Evolutionary conservation across 1,284 basidiomycete species (phyloP), one percentile per base, ranked within the genome.

Genomic region (Apiotrichum sp.): DNA sequence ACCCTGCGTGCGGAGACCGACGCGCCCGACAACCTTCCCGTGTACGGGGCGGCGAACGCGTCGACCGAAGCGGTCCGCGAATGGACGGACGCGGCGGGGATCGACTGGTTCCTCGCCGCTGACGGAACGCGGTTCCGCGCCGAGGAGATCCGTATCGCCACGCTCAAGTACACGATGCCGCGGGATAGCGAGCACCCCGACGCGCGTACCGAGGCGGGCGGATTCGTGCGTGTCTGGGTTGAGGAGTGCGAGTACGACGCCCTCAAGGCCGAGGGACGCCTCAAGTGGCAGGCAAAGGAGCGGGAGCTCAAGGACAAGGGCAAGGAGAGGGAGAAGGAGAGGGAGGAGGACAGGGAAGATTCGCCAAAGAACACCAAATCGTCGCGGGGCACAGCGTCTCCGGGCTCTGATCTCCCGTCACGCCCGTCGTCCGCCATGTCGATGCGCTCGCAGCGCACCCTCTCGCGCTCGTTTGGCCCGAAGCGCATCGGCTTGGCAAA

Each of bases 131-230:
- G 43, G 35, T 57, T 36, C 42, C 55, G 61, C 7, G 50, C 49
- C n/a, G 57, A 53, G 3, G 55, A 59, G 14, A 50, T 59, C 4
- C 57, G 55, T 40, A 34, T 59, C 33, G 39, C 52, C n/a, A 43
- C 52, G 6, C 47, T 47, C 42, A 62, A 62, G 55, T 62, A 59
- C 48, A 29, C 29, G 3, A 62, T 62, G 61, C 61, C 61, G 16
- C 42, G 43, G 6, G 61, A 62, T 48, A 53, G 50, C 9, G 57
- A 59, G 47, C 61, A 62, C 34, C 61, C 61, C 3, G 61, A 62
- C 31, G 56, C 61, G n/a, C 53, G 52, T 4, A 39, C 41, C 8
- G 57, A 59, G 35, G 31, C 43, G 14, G 55, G 50, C 41, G 57
- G 53, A 41, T 44, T 47, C 3, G 53, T 59, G 8, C 52, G 53